These are phyloP conservation scores for Cardamine occulta DNA, from an alignment of 345 rosid species.

Conservation along the genomic window DNA sequence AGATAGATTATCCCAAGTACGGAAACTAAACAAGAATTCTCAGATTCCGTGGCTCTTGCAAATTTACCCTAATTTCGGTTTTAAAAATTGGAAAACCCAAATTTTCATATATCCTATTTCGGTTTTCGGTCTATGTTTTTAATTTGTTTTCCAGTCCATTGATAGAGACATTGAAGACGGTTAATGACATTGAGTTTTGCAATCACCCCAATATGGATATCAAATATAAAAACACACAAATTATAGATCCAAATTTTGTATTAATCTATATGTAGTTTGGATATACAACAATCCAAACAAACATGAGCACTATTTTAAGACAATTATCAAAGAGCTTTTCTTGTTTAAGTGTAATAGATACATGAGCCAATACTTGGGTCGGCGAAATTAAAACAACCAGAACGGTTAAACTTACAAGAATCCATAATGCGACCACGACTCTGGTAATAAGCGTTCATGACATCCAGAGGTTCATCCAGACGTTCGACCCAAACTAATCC, in stretches of 20 bases:
- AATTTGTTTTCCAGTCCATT: neutral
- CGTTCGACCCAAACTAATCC: no score
- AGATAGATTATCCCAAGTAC: neutral
- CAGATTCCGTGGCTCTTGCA: neutral
- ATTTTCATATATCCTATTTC: no score
- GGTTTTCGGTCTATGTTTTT: no score
- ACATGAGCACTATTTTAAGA: neutral
- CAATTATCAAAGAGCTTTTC: neutral
- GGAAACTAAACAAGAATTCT: constrained; percentile 20
- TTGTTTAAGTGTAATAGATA: constrained; percentile 4
- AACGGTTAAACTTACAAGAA: neutral
- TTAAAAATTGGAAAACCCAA: neutral
- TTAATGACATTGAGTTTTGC: neutral
- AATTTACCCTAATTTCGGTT: neutral
- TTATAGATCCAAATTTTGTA: neutral
- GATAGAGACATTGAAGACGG: neutral
- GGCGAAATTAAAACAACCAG: neutral
- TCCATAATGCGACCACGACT: constrained; percentile 25
- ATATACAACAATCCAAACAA: neutral
- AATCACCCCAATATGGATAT: neutral
- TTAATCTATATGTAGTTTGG: neutral
- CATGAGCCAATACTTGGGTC: constrained; percentile 35
- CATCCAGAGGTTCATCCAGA: no score
- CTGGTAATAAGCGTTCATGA: constrained; percentile 76
- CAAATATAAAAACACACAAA: neutral